phyloP scores from a whole-genome alignment of 768 basidiomycete genomes.

The Boletus bicolor region DNA sequence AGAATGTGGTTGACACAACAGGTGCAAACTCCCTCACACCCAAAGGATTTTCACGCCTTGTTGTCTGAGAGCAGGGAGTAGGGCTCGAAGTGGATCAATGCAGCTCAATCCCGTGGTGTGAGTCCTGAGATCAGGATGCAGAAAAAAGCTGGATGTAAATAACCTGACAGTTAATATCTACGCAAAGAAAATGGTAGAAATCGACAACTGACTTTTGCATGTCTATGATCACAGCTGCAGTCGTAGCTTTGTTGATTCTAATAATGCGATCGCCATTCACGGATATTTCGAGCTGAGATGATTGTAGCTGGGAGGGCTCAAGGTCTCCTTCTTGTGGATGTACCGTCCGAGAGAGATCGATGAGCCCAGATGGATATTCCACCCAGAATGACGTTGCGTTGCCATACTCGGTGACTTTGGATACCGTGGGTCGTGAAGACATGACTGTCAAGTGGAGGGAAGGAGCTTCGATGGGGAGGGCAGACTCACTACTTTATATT shows the following conservation, averaged over 20 bases:
- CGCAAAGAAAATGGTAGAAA: neutral
- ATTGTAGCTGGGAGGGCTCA: constrained; percentile 32
- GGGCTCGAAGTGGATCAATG: constrained; percentile 50
- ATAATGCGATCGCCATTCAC: constrained; percentile 52
- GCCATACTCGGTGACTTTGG: constrained; percentile 50
- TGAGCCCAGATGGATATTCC: constrained; percentile 61
- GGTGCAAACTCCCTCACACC: constrained; percentile 44
- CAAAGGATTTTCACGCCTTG: constrained; percentile 58
- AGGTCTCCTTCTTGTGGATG: constrained; percentile 32
- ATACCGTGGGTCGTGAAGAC: constrained; percentile 45
- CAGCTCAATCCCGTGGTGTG: constrained; percentile 57
- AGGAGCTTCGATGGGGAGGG: neutral
- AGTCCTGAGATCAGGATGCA: constrained; percentile 55
- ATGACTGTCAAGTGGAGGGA: constrained; percentile 25
- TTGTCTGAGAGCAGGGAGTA: constrained; percentile 46
- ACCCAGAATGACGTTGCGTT: constrained; percentile 59
- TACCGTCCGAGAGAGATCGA: constrained; percentile 54
- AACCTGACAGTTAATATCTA: constrained; percentile 1
- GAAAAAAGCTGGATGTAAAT: constrained; percentile 48
- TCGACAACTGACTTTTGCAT: constrained; percentile 66
- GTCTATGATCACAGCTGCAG: constrained; percentile 62
- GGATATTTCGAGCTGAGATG: constrained; percentile 49
- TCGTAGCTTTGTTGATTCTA: constrained; percentile 46
- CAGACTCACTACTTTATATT: constrained; percentile 9
- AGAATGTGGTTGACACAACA: neutral